Evolutionary conservation across 129 eudicot genomes (phyloP), one percentile per base, ranked within the genome.

Genomic region (Scalesia atractyloides): DNA sequence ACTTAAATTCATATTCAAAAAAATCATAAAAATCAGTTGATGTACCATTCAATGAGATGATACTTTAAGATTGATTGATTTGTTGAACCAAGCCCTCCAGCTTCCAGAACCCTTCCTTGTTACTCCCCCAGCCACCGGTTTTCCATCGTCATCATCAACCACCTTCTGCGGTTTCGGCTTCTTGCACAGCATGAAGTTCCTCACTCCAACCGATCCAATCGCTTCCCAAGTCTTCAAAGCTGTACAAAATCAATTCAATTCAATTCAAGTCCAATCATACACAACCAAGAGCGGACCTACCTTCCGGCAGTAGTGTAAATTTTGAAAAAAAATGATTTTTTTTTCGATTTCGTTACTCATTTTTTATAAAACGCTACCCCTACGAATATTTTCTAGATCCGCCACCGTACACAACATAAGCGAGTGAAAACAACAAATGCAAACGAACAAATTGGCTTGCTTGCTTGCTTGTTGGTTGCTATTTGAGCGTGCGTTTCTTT

Each of bases 101-200:
- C 81, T 83, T 9, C 87, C 80, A 17, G 79, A 73, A 10, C 87
- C 63, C 84, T 85, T 87, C 64, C 86, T 68, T 12, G 72, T 5
- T 8, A 63, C 43, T 65, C 72, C 68, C 18, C 66, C 89, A 11
- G 73, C 56, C 33, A 64, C 69, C 24, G 79, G 53, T 68, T 86
- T 82, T 9, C 36, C 87, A 24, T 68, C 80, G 5, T 34, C 69
- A 1, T 44, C 74, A 44, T 41, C 24, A 68, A 66, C 80, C 12
- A 4, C 66, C 43, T 11, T 5, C 63, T 73, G 84, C 8, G 95
- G 90, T 69, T 75, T 84, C 8, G 95, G 90, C 68, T 89, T 92
- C 84, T 92, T 92, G 80, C 91, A 82, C 50, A 92, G 72, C 84
- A 89, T 82, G 74, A 92, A 92, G 30, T 89, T 92, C 52, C 96